Evolutionary conservation across 495 filamentous ascomycete species (phyloP).

Genomic region (Jackrogersella multiformis): DNA sequence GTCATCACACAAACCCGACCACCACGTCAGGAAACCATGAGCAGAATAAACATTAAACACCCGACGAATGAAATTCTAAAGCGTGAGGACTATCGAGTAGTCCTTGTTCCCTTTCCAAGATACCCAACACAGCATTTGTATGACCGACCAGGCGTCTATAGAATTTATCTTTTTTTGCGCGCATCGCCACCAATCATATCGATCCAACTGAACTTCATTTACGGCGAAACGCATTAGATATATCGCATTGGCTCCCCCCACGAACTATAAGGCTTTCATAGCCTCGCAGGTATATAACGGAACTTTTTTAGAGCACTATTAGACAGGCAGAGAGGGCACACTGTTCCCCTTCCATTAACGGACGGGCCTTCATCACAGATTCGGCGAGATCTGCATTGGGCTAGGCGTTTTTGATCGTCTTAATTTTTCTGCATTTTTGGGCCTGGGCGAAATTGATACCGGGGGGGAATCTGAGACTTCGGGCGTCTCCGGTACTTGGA

Average conservation of each 20-base stretch:
- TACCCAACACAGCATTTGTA: conserved; percentile 42
- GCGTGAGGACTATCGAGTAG: conserved; percentile 14
- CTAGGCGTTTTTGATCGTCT: conserved; percentile 29
- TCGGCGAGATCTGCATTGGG: conserved; percentile 24
- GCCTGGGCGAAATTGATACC: conserved; percentile 16
- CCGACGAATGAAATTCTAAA: neutral
- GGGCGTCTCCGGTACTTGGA: conserved; percentile 2
- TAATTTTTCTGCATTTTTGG: conserved; percentile 16
- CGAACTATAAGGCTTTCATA: neutral
- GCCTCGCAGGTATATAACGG: conserved; percentile 14
- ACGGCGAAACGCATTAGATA: conserved; percentile 39
- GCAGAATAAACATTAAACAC: conserved; percentile 35
- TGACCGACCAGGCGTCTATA: conserved; percentile 22
- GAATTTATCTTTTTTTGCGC: conserved; percentile 6
- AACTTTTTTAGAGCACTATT: conserved; percentile 25
- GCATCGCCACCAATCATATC: conserved; percentile 3
- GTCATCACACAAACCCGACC: conserved; percentile 35
- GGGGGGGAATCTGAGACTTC: neutral
- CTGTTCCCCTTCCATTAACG: neutral
- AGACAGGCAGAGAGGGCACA: conserved; percentile 26
- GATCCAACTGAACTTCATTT: conserved; percentile 10
- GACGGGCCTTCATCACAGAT: conserved; percentile 12
- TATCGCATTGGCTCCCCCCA: conserved; percentile 16
- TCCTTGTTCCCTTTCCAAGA: conserved; percentile 28
- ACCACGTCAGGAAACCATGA: conserved; percentile 26